Evolutionary conservation across 495 filamentous ascomycete genomes (phyloP).

Genomic region (Podospora didyma): DNA sequence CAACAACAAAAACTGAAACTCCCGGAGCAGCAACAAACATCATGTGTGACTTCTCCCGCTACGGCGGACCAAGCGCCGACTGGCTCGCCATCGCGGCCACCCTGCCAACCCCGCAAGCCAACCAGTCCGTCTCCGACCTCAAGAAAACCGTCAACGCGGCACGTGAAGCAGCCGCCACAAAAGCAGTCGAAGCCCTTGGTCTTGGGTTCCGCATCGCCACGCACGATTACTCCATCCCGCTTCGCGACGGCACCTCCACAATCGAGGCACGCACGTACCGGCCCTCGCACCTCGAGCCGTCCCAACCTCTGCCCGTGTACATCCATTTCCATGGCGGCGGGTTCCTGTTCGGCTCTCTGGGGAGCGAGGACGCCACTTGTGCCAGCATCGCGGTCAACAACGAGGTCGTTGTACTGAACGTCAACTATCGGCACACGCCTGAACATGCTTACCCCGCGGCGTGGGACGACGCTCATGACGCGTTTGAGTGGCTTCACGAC

Average conservation of each 20-base stretch:
- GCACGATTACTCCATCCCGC: slow-evolving; percentile 31
- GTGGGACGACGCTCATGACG: slow-evolving; percentile 44
- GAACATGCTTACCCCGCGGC: slow-evolving; percentile 39
- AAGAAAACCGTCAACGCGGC: too few relatives aligned
- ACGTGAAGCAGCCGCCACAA: too few relatives aligned
- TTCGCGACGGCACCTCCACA: slow-evolving; percentile 37
- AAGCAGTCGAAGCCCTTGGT: too few relatives aligned
- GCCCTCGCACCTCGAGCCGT: slow-evolving; percentile 39
- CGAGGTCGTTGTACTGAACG: slow-evolving; percentile 36
- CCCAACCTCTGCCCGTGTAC: slow-evolving; percentile 44
- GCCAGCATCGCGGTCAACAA: slow-evolving; percentile 28
- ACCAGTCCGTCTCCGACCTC: too few relatives aligned
- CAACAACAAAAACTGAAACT: too few relatives aligned
- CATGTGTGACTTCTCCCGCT: too few relatives aligned
- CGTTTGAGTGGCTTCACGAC: slow-evolving; percentile 43
- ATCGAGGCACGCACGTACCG: slow-evolving; percentile 45
- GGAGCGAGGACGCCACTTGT: slow-evolving; percentile 46
- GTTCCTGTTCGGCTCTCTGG: slow-evolving; percentile 41
- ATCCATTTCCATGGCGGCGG: slow-evolving; percentile 51
- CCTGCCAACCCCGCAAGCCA: too few relatives aligned
- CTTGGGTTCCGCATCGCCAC: slow-evolving; percentile 16
- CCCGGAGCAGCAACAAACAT: too few relatives aligned
- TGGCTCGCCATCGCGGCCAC: too few relatives aligned
- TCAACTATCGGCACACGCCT: slow-evolving; percentile 47
- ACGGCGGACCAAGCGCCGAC: too few relatives aligned